Evolutionary conservation across 164 flowering plant genomes (phyloP).

Genomic region (Stephania yunnanensis): DNA sequence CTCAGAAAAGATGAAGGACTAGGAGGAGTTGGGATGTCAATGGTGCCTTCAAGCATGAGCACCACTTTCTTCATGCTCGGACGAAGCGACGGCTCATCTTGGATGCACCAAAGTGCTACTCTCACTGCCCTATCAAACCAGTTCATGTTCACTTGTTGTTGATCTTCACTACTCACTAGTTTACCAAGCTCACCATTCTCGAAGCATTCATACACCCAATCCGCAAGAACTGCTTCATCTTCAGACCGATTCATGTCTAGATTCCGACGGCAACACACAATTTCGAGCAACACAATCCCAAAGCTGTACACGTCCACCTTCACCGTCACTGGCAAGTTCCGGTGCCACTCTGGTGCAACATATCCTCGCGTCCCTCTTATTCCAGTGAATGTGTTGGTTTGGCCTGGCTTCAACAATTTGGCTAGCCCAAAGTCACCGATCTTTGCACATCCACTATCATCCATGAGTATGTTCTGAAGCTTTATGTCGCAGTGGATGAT

Average conservation of each 20-base stretch:
- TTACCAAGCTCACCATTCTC: slow-evolving; percentile 11
- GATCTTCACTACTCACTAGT: slow-evolving; percentile 11
- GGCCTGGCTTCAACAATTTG: slow-evolving; percentile 25
- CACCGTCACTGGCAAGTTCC: slow-evolving; percentile 22
- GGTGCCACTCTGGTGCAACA: slow-evolving; percentile 32
- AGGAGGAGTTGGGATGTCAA: slow-evolving; percentile 22
- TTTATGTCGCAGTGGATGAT: slow-evolving; percentile 37
- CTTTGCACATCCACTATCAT: slow-evolving; percentile 17
- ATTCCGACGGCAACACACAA: slow-evolving; percentile 20
- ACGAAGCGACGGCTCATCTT: slow-evolving; percentile 31
- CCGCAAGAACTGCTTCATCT: slow-evolving; percentile 17
- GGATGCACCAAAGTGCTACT: slow-evolving; percentile 34
- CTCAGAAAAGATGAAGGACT: neutral
- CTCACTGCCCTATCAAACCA: slow-evolving; percentile 23
- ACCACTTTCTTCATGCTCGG: slow-evolving; percentile 37
- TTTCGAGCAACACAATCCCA: slow-evolving; percentile 32
- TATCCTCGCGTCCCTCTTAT: slow-evolving; percentile 30
- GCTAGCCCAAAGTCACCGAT: slow-evolving; percentile 35
- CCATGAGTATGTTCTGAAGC: slow-evolving; percentile 34
- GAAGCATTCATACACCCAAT: slow-evolving; percentile 22
- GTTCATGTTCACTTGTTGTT: neutral
- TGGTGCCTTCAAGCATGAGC: slow-evolving; percentile 36
- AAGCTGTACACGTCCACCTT: slow-evolving; percentile 36
- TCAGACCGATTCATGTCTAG: slow-evolving; percentile 8
- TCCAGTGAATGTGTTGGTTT: slow-evolving; percentile 18